Percentiles rank a stretch among this genome's conserved stretches.
These are phyloP conservation scores for Tuber calosporum DNA, from an alignment of 495 filamentous ascomycete species.

Conservation along the genomic window DNA sequence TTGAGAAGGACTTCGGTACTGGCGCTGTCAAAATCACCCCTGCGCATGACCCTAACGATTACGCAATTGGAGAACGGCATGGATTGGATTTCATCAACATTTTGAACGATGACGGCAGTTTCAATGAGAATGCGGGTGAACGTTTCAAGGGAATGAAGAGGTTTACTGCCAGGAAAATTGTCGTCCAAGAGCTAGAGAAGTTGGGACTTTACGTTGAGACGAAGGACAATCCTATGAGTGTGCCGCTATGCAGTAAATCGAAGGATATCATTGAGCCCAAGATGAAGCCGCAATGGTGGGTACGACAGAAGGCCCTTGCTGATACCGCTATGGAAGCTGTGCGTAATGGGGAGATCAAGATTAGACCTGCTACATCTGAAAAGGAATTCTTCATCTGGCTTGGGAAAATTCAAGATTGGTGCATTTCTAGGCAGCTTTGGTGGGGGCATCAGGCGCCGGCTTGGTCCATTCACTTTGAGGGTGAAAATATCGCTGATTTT, in stretches of 20 bases:
- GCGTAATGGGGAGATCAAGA: constrained; percentile 52
- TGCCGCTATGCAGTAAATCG: constrained; percentile 55
- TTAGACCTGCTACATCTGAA: constrained; percentile 50
- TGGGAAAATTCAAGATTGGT: constrained; percentile 61
- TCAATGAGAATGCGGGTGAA: constrained; percentile 37
- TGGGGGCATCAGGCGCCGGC: constrained; percentile 66
- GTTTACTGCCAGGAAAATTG: constrained; percentile 52
- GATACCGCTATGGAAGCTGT: constrained; percentile 46
- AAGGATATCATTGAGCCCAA: constrained; percentile 62
- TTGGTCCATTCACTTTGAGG: constrained; percentile 49
- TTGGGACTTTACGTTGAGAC: constrained; percentile 57
- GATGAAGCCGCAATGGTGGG: constrained; percentile 72
- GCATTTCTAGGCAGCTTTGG: constrained; percentile 65
- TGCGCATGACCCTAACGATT: constrained; percentile 77
- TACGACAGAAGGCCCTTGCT: constrained; percentile 61
- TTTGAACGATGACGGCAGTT: constrained; percentile 32
- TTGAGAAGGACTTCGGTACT: constrained; percentile 71
- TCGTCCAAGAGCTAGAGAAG: constrained; percentile 52
- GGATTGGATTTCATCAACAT: constrained; percentile 47
- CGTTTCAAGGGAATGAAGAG: constrained; percentile 47
- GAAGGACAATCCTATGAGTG: constrained; percentile 58
- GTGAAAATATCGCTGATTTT: constrained; percentile 22
- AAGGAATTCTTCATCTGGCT: constrained; percentile 51
- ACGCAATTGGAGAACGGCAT: constrained; percentile 61
- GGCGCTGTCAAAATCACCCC: constrained; percentile 72